Base-by-base conservation (phyloP, 768 basidiomycete genomes). In the Panellus pusillus region DNA sequence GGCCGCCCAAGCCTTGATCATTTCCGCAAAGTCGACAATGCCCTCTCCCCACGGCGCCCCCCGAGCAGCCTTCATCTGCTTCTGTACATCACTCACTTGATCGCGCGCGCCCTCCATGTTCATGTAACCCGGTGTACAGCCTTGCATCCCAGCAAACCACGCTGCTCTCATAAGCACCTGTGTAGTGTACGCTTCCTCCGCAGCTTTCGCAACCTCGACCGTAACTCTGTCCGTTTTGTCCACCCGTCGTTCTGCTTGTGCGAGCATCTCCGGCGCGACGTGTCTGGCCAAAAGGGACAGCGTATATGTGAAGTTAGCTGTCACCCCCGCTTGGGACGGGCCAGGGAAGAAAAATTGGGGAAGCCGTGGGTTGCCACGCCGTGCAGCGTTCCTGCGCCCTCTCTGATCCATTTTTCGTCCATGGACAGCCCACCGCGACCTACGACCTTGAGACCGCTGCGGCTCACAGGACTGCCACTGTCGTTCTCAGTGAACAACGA, bases 331-430 rank as follows among this genome's bases (percentile, higher is more conserved):
- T 17, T 62, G 58, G 1, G 15, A 5, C 2, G 32, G 44, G 3
- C 50, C 52, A 27, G 49, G 24, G 52, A 57, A 52, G 53, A 62
- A 62, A 62, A 29, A 35, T 62, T 62, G 4, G 61, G 61, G 39
- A 62, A 62, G 1, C 40, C 55, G 39, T 54, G 19, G 11, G 52
- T 17, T 18, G 43, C 19, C 12, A 57, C 52, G 19, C 61, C 61
- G 42, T 62, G 61, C 11, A 62, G 49, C 13, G 61, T 48, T 0
- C 27, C 50, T 7, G 50, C 46, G 14, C 52, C 53, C 7, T 50
- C 38, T 31, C 28, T 20, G 9, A 27, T 8, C 58, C 58, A 60
- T 9, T 48, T 49, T 1, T 55, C 50, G 31, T 55, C 58, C 46
- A 60, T 44, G 37, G 9, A 15, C n/a, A 9, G n/a, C n/a, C 54